Conservation (phyloP, 2,329 filamentous ascomycete genomes). For the Penicillium sp. region DNA sequence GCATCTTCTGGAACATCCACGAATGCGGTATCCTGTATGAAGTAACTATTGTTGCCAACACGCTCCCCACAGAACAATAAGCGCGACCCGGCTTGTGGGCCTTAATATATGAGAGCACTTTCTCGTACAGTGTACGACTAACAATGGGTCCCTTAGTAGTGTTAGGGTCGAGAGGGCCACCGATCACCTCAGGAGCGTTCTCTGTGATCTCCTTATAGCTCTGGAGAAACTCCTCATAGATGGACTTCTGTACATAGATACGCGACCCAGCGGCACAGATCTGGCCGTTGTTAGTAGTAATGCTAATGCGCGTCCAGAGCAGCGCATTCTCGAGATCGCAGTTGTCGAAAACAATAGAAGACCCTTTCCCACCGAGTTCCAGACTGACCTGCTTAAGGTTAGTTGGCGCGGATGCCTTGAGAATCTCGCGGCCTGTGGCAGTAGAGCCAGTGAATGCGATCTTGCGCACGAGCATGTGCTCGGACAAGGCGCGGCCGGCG, state of each 20-base stretch:
- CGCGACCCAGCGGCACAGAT: conserved; percentile 36
- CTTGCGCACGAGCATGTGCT: conserved; percentile 35
- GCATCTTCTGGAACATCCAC: conserved; percentile 52
- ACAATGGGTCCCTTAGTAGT: conserved; percentile 30
- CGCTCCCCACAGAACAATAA: conserved; percentile 28
- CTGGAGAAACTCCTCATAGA: conserved; percentile 35
- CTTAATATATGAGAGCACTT: conserved; percentile 29
- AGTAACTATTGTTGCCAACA: conserved; percentile 54
- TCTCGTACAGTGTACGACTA: conserved; percentile 23
- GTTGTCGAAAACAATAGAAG: conserved; percentile 39
- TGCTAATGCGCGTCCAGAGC: conserved; percentile 32
- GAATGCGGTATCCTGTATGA: conserved; percentile 63
- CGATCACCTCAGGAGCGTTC: conserved; percentile 47
- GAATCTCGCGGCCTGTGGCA: conserved; percentile 31
- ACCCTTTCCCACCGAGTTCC: conserved; percentile 39
- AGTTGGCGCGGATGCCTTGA: conserved; percentile 30
- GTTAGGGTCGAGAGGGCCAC: conserved; percentile 22
- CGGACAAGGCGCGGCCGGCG: conserved; percentile 41
- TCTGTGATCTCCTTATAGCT: conserved; percentile 53
- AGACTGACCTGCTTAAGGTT: conserved; percentile 40
- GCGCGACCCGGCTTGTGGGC: conserved; percentile 22
- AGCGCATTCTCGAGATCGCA: conserved; percentile 36
- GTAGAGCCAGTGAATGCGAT: conserved; percentile 40
- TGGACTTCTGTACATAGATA: conserved; percentile 36
- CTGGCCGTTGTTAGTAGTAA: conserved; percentile 36